Base-by-base conservation (phyloP, 139 green algal species). In the Pseudopediastrum boryanum region DNA sequence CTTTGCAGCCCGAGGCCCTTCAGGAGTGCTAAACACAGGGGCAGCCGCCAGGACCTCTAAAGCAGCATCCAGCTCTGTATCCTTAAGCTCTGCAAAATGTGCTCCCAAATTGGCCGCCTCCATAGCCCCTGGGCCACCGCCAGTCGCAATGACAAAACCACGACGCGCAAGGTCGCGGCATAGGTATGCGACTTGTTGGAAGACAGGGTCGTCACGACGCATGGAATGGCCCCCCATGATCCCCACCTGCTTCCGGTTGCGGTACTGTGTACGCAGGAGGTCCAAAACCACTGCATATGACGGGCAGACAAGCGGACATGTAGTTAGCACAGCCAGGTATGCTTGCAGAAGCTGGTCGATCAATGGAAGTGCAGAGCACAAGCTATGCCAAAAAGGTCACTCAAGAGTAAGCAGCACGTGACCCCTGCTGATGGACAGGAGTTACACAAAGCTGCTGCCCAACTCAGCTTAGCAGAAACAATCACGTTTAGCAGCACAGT, bases 151-250 rank as follows among this genome's bases (percentile, higher is more conserved):
- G 10, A 66, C 58, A 66, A 66, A 66, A 29, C 58, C 58, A 29
- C 58, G 19, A 29, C 58, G 58, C 23, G 58, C 58, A 27, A 66
- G 16, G 19, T 66, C 58, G 10, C 58, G 19, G 58, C 58, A 66
- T 29, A 66, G 58, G 58, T 66, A 27, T 13, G 58, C 58, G 10
- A 66, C 16, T 21, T 66, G 27, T 16, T 10, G 19, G 23, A 41
- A 66, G 12, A 27, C 58, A 10, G 10, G 12, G 12, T 66, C 58
- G 36, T 66, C 58, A 21, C 58, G 58, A 29, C 58, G 58, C 58
- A 66, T 66, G 58, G 58, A 66, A 29, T 66, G 58, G 19, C 58
- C 58, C 12, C 58, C 58, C 58, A 66, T 66, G 58, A 66, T 66
- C 27, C 58, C 58, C 12, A 66, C 58, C 23, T 66, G 58, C 23